These are phyloP conservation scores for Sugiyamaella floridensis DNA, from an alignment of 805 yeast genomes.

Conservation along the genomic window DNA sequence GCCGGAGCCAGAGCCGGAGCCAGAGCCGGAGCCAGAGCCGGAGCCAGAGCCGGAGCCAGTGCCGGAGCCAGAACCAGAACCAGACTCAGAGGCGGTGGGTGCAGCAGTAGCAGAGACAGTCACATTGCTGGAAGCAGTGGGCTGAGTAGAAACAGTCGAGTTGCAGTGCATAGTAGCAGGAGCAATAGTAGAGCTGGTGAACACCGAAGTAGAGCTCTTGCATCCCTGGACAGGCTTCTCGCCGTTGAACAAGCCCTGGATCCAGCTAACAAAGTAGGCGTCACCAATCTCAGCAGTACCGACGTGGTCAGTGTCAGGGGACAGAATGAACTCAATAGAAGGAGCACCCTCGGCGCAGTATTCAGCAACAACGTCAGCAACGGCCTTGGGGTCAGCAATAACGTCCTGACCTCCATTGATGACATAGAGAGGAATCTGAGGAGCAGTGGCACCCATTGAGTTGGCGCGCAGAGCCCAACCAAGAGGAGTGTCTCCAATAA, in stretches of 20 bases:
- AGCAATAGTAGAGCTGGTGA: slow-evolving; percentile 12
- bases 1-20: not conserved
- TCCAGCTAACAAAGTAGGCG: slow-evolving; percentile 12
- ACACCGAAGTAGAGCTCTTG: slow-evolving; percentile 3
- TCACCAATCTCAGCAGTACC: slow-evolving; percentile 11
- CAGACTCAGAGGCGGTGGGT: not conserved
- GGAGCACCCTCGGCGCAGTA: slow-evolving; percentile 18
- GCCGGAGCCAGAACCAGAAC: not conserved
- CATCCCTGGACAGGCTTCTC: slow-evolving; percentile 1
- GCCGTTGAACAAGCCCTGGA: slow-evolving; percentile 2
- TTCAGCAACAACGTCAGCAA: slow-evolving; percentile 14
- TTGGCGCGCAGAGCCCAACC: slow-evolving; percentile 13
- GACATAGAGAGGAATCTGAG: slow-evolving; percentile 19
- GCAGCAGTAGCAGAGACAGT: slow-evolving; percentile 5
- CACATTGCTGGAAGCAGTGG: slow-evolving; percentile 5
- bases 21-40: not conserved
- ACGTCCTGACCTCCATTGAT: slow-evolving; percentile 22
- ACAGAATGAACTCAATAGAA: slow-evolving; percentile 8
- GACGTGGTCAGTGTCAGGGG: slow-evolving; percentile 12
- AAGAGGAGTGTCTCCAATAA: slow-evolving; percentile 12
- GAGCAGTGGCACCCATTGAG: slow-evolving; percentile 15
- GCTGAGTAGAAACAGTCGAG: slow-evolving; percentile 1
- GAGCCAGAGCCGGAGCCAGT: slow-evolving; percentile 1
- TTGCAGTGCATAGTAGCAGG: not conserved
- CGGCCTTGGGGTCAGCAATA: slow-evolving; percentile 16